Evolutionary conservation across 768 basidiomycete species (phyloP).

Genomic region (Russula earlei): DNA sequence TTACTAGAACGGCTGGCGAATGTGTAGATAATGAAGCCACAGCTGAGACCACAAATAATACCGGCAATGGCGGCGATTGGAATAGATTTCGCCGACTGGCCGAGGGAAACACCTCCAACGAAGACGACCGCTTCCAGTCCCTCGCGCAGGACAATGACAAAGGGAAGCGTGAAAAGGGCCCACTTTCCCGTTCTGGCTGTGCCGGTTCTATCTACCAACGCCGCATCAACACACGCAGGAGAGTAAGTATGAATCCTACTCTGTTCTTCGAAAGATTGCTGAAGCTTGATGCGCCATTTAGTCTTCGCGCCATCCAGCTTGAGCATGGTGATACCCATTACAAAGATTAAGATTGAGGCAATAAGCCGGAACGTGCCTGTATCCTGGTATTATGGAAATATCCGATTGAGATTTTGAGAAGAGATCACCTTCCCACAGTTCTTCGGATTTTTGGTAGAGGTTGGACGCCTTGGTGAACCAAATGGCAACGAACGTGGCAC

Average conservation of each 20-base stretch:
- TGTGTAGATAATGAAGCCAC: constrained; percentile 70
- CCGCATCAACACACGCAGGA: neutral
- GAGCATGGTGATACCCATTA: constrained; percentile 92
- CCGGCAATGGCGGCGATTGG: constrained; percentile 88
- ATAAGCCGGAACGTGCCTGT: constrained; percentile 62
- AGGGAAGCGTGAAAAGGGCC: constrained; percentile 80
- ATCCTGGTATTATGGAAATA: neutral
- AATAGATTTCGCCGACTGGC: constrained; percentile 71
- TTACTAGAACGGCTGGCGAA: constrained; percentile 67
- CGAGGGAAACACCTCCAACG: constrained; percentile 87
- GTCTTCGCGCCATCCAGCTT: constrained; percentile 89
- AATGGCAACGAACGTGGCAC: constrained; percentile 85
- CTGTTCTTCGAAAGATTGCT: constrained; percentile 59
- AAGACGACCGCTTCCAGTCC: constrained; percentile 91
- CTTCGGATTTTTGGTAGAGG: constrained; percentile 78
- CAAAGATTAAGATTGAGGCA: constrained; percentile 74
- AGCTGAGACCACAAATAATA: constrained; percentile 61
- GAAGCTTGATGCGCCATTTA: constrained; percentile 88
- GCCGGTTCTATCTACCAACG: constrained; percentile 35
- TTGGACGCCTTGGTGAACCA: constrained; percentile 89
- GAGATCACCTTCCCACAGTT: constrained; percentile 81
- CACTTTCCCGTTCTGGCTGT: constrained; percentile 58
- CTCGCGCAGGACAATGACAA: constrained; percentile 90
- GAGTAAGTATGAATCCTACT: constrained; percentile 29
- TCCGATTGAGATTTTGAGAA: neutral